Evolutionary conservation across 78 protist genomes (phyloP).

Genomic region (Dictyostelium discoideum): dicty_2.7 NC_007089.4:57501-58000

Average conservation of each 20-base stretch:
- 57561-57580: conserved; percentile 49
- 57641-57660: conserved; percentile 68
- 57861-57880: conserved; percentile 26
- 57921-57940: conserved; percentile 70
- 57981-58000: not conserved
- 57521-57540: conserved; percentile 22
- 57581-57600: conserved; percentile 76
- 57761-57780: conserved; percentile 31
- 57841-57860: conserved; percentile 21
- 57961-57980: not conserved
- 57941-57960: conserved; percentile 32
- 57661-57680: conserved; percentile 51
- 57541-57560: conserved; percentile 35
- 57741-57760: conserved; percentile 65
- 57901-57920: not conserved
- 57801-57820: conserved; percentile 33
- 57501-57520: conserved; percentile 13
- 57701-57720: conserved; percentile 70
- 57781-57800: conserved; percentile 58
- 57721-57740: conserved; percentile 68
- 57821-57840: conserved; percentile 9
- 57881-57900: not conserved
- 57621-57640: conserved; percentile 50
- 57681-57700: not conserved
- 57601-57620: conserved; percentile 46